Evolutionary conservation across 306 rosid species (phyloP).

Genomic region (Vicia sativa): DNA sequence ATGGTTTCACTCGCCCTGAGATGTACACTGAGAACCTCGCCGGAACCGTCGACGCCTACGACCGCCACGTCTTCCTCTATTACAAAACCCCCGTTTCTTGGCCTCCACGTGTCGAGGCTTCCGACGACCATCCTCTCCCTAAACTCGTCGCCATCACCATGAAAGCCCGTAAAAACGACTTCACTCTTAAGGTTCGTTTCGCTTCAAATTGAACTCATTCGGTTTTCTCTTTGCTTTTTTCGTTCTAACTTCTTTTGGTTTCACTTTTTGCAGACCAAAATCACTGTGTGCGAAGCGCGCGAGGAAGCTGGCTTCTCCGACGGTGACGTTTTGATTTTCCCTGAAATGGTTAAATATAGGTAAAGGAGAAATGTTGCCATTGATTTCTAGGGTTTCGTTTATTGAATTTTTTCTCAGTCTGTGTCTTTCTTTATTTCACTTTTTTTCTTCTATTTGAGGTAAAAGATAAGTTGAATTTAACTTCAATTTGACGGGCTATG

Average conservation of each 20-base stretch:
- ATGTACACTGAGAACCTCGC: conserved; percentile 64
- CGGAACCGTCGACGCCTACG: conserved; percentile 75
- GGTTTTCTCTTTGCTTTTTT: neutral
- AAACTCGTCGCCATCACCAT: conserved; percentile 55
- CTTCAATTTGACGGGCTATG: too few relatives aligned
- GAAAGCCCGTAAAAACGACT: conserved; percentile 58
- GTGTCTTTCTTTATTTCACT: too few relatives aligned
- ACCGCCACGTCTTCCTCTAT: conserved; percentile 83
- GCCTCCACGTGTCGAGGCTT: conserved; percentile 68
- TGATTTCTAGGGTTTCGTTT: neutral
- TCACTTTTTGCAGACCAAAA: conserved; percentile 35
- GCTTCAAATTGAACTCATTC: too few relatives aligned
- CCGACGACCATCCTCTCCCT: conserved; percentile 70
- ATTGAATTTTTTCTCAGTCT: neutral
- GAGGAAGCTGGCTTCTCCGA: conserved; percentile 63
- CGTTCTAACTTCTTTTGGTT: conserved; percentile 5
- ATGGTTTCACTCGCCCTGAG: conserved; percentile 76
- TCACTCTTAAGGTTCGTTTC: conserved; percentile 52
- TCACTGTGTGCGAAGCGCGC: conserved; percentile 69
- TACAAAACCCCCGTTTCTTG: conserved; percentile 67
- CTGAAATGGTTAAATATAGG: conserved; percentile 81
- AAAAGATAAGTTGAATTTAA: too few relatives aligned
- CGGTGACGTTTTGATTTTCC: conserved; percentile 78
- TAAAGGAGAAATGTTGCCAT: conserved; percentile 13
- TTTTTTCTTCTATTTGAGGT: too few relatives aligned